Base-by-base conservation (phyloP, 208 protist species). In the Trypanosoma vivax region DNA sequence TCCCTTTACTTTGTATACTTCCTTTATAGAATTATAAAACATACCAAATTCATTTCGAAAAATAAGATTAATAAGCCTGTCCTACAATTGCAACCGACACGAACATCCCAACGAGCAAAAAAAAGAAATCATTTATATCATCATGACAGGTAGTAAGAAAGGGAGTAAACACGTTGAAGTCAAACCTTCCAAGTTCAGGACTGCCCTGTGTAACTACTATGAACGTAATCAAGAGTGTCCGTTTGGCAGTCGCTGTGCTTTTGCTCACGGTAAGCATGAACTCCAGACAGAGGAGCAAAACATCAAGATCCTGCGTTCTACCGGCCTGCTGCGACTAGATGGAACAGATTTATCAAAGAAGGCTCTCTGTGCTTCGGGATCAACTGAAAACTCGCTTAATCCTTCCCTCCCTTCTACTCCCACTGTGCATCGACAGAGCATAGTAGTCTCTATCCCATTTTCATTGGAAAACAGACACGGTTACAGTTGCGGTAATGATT, bases 161-260 rank as follows among this genome's bases (percentile, higher is more conserved):
- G 33, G n/a, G n/a, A 68, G 53, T 43, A 75, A 69, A 18, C 69
- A 76, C 54, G 79, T 63, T 6, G 77, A 88, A 46, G 79, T 92
- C 25, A 89, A 92, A 61, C 85, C 81, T n/a, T 88, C 79, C 42
- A 92, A 92, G 62, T 92, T 73, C 70, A 88, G 87, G 65, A 92
- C 85, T 9, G 61, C 60, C 25, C 46, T 89, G 4, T 92, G 85
- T 70, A 74, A 84, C 45, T 84, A 74, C 68, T 92, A 72, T 40
- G 4, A 64, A 3, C 70, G 71, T 33, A 55, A 73, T 21, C 58
- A 76, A 52, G 66, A 72, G 42, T 92, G 85, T 63, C 79, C 79
- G 0, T 92, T 78, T 50, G 77, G 68, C 0, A 42, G 18, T n/a
- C 76, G 71, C 47, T 92, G 85, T 50, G 77, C 73, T 54, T 92